A percentile compares a stretch with the other conserved stretches of the same genome.
Evolutionary conservation across 257 asterid species (phyloP).

Genomic region (Scutellaria galericulata): DNA sequence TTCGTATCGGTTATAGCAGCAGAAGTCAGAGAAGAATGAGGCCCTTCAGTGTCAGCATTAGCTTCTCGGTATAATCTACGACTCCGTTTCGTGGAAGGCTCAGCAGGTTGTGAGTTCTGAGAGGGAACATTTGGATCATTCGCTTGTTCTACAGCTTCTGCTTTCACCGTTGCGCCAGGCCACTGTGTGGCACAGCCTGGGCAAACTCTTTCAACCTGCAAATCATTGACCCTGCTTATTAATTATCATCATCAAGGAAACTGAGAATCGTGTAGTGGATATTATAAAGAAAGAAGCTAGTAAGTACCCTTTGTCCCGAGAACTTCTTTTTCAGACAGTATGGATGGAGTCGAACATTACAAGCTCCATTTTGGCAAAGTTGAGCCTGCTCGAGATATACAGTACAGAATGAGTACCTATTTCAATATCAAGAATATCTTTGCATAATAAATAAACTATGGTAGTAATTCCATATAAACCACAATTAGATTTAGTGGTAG

Average conservation of each 20-base stretch:
- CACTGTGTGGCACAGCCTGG: slow-evolving; percentile 70
- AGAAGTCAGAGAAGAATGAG: slow-evolving; percentile 34
- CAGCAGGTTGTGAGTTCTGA: slow-evolving; percentile 18
- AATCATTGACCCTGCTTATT: neutral
- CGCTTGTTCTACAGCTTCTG: slow-evolving; percentile 45
- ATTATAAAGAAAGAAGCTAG: neutral
- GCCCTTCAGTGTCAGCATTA: slow-evolving; percentile 29
- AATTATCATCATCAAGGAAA: slow-evolving; percentile 16
- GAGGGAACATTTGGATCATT: neutral
- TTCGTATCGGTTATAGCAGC: slow-evolving; percentile 18
- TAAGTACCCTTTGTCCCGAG: slow-evolving; percentile 64
- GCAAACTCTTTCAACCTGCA: slow-evolving; percentile 66
- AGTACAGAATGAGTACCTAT: slow-evolving; percentile 9
- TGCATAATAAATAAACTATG: neutral
- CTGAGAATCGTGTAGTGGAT: neutral
- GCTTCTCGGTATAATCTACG: slow-evolving; percentile 36
- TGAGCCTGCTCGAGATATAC: slow-evolving; percentile 57
- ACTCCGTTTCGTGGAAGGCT: slow-evolving; percentile 38
- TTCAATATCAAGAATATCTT: slow-evolving; percentile 23
- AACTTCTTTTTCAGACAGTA: slow-evolving; percentile 78
- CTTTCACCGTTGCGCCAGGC: slow-evolving; percentile 51
- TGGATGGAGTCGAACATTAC: slow-evolving; percentile 68
- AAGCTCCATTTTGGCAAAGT: slow-evolving; percentile 68
- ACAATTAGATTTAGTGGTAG: neutral
- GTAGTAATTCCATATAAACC: neutral